These are phyloP conservation scores for Orbilia brochopaga DNA, from an alignment of 2,329 filamentous ascomycete species.

Conservation along the genomic window DNA sequence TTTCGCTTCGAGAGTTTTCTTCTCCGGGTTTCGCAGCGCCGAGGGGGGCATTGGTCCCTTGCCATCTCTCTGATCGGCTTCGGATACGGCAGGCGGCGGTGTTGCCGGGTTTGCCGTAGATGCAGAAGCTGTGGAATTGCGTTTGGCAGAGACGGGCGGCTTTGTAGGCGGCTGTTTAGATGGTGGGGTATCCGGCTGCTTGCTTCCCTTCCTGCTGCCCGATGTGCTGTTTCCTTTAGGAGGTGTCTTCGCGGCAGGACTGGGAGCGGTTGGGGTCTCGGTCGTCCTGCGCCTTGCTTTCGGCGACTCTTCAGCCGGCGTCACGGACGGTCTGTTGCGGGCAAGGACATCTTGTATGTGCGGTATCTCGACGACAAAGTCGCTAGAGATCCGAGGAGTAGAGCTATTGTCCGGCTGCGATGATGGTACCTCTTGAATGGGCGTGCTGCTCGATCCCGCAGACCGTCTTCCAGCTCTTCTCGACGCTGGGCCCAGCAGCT, in stretches of 20 bases:
- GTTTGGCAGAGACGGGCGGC: conserved; percentile 14
- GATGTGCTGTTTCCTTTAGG: conserved; percentile 14
- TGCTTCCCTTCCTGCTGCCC: conserved; percentile 11
- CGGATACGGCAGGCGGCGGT: conserved; percentile 26
- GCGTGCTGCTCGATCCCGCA: conserved; percentile 14
- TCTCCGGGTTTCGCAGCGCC: conserved; percentile 39
- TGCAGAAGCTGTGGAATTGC: background rate
- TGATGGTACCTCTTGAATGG: conserved; percentile 27
- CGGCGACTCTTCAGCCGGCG: conserved; percentile 22
- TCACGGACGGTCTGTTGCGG: conserved; percentile 11
- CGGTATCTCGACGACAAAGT: conserved; percentile 36
- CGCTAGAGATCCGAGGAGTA: conserved; percentile 1
- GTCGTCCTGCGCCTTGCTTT: conserved; percentile 16
- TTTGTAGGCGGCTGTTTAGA: conserved; percentile 9
- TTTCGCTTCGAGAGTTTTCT: conserved; percentile 37
- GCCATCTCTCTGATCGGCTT: conserved; percentile 24
- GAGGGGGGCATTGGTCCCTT: conserved; percentile 33
- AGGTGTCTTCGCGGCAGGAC: conserved; percentile 4
- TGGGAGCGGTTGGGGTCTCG: background rate
- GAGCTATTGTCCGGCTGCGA: conserved; percentile 7
- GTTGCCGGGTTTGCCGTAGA: conserved; percentile 14
- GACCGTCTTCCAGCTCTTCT: conserved; percentile 9
- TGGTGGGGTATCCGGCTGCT: conserved; percentile 19
- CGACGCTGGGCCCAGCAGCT: conserved; percentile 1
- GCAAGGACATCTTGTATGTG: conserved; percentile 27